A percentile compares a stretch with the other conserved stretches of the same genome.
phyloP scores from a whole-genome alignment of 2,329 filamentous ascomycete genomes.

The Fusarium aywerte region DNA sequence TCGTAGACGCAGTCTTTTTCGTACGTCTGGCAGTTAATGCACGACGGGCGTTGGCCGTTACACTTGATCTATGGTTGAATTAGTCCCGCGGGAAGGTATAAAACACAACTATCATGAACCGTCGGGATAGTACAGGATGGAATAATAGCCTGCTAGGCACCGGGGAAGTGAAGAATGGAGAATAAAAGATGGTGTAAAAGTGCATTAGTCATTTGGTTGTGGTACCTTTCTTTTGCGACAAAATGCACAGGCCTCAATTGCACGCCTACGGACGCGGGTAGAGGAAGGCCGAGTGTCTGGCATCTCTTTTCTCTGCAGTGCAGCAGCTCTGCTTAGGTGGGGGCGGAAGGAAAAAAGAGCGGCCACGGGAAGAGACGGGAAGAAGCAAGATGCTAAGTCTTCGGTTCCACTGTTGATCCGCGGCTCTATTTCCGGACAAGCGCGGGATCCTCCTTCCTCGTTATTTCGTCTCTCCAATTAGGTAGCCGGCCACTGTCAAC shows the following conservation, averaged over 20 bases:
- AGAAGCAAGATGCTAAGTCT: not conserved
- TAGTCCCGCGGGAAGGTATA: conserved; percentile 19
- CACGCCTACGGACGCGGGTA: conserved; percentile 42
- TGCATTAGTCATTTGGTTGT: conserved; percentile 7
- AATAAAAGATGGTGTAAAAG: not conserved
- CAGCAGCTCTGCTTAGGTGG: not conserved
- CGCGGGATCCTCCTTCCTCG: not conserved
- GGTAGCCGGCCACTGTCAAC: not conserved
- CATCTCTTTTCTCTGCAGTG: not conserved
- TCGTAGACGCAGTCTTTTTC: conserved; percentile 39
- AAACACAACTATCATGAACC: too few species aligned
- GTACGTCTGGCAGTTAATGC: conserved; percentile 34
- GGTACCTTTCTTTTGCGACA: conserved; percentile 47
- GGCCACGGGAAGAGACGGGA: conserved; percentile 21
- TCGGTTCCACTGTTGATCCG: conserved; percentile 27
- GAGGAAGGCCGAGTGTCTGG: conserved; percentile 7
- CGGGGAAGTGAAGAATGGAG: not conserved
- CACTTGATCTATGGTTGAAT: conserved; percentile 59
- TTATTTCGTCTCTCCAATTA: not conserved
- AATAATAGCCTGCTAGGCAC: not conserved
- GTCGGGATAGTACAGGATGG: not conserved
- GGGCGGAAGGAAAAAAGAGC: not conserved
- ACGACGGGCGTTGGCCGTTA: conserved; percentile 45
- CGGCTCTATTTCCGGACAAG: conserved; percentile 4
- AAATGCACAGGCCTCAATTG: conserved; percentile 48